phyloP scores from a whole-genome alignment of 1,284 basidiomycete genomes.

The Sanghuangporus sanghuang region DNA sequence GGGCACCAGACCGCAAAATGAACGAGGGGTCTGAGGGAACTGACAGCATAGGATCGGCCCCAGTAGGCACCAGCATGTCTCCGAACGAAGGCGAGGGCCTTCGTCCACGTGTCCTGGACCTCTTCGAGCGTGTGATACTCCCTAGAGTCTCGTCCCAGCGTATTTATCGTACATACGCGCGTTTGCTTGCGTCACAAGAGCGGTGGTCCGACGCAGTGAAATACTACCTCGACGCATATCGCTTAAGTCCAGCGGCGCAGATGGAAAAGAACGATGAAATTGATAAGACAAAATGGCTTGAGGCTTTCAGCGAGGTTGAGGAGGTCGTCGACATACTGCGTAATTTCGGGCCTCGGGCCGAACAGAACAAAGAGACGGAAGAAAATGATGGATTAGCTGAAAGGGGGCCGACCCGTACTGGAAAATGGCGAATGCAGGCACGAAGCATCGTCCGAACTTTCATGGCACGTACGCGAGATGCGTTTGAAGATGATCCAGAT shows the following conservation, averaged over 20 bases:
- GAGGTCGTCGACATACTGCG: slow-evolving; percentile 80
- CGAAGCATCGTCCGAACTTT: slow-evolving; percentile 87
- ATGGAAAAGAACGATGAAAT: slow-evolving; percentile 59
- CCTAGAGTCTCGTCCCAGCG: slow-evolving; percentile 72
- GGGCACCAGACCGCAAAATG: slow-evolving; percentile 37
- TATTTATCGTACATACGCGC: slow-evolving; percentile 77
- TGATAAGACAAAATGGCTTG: slow-evolving; percentile 61
- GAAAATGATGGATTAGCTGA: neutral
- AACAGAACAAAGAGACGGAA: slow-evolving; percentile 20
- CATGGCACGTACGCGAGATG: slow-evolving; percentile 70
- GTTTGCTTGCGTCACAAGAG: slow-evolving; percentile 68
- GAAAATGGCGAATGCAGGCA: slow-evolving; percentile 82
- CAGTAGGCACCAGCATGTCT: slow-evolving; percentile 25
- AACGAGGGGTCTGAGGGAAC: slow-evolving; percentile 29
- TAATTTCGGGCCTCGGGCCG: slow-evolving; percentile 74
- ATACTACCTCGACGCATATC: slow-evolving; percentile 80
- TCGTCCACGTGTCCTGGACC: slow-evolving; percentile 53
- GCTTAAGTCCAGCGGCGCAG: slow-evolving; percentile 65
- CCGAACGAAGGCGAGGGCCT: slow-evolving; percentile 68
- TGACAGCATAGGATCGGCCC: slow-evolving; percentile 24
- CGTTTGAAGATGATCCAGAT: slow-evolving; percentile 83
- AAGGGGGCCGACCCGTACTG: slow-evolving; percentile 21
- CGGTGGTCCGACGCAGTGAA: slow-evolving; percentile 75
- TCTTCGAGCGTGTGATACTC: slow-evolving; percentile 77
- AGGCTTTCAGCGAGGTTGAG: slow-evolving; percentile 72